Percentiles rank a stretch among this genome's conserved stretches.
phyloP scores from a whole-genome alignment of 2,329 filamentous ascomycete genomes.

The Botrytis aclada region DNA sequence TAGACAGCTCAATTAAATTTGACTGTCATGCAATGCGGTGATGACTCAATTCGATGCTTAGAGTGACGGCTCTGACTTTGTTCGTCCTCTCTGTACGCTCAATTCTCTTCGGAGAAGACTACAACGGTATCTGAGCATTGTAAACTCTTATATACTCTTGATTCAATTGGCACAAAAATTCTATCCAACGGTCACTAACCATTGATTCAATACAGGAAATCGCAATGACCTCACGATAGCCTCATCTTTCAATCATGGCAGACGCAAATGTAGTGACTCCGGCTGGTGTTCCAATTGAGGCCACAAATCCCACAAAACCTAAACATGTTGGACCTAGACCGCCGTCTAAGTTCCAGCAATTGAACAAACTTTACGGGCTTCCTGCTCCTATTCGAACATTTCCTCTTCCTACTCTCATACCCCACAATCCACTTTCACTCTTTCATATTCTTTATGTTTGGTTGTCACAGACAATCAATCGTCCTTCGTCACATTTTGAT shows the following conservation, averaged over 20 bases:
- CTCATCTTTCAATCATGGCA: conserved; percentile 30
- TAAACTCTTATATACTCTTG: conserved; percentile 31
- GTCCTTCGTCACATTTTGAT: conserved; percentile 61
- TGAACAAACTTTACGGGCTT: conserved; percentile 75
- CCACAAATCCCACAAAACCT: conserved; percentile 18
- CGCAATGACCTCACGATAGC: conserved; percentile 33
- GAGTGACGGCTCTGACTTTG: conserved; percentile 45
- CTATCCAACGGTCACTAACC: background rate
- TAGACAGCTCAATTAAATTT: background rate
- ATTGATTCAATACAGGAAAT: conserved; percentile 24
- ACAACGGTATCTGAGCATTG: conserved; percentile 93
- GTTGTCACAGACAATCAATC: conserved; percentile 66
- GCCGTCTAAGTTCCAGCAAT: conserved; percentile 42
- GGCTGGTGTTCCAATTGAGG: conserved; percentile 15
- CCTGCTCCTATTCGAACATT: conserved; percentile 78
- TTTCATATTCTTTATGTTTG: conserved; percentile 77
- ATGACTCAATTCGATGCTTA: conserved; percentile 62
- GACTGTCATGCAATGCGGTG: conserved; percentile 44
- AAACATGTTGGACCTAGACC: conserved; percentile 23
- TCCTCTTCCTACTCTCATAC: conserved; percentile 83
- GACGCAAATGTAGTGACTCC: conserved; percentile 23
- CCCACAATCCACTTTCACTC: conserved; percentile 86
- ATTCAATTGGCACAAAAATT: background rate
- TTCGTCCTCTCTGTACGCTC: conserved; percentile 61
- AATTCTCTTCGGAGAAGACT: conserved; percentile 67